Evolutionary conservation across 2,329 filamentous ascomycete genomes (phyloP).

Genomic region (Cercospora sesami): DNA sequence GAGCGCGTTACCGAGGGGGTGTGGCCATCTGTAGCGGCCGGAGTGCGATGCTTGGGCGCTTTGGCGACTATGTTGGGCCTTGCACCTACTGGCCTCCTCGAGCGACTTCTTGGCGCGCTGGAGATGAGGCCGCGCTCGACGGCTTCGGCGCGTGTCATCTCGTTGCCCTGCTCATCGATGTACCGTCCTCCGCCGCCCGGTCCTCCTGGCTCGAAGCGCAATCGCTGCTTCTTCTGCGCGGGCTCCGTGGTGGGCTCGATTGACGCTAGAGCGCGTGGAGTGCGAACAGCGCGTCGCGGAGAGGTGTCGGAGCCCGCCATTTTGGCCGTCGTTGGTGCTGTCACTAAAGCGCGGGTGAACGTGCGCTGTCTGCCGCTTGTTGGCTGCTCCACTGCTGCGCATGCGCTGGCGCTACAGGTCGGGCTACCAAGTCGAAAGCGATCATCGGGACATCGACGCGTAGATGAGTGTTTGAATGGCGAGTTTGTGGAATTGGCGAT

Average conservation of each 20-base stretch:
- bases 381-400: constrained; percentile 6
- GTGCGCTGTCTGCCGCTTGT: constrained; percentile 3
- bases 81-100: constrained; percentile 1
- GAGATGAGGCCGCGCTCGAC: constrained; percentile 41
- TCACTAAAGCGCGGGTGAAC: constrained; percentile 9
- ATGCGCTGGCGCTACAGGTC: constrained; percentile 4
- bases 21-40: constrained; percentile 6
- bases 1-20: constrained; percentile 27
- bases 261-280: constrained; percentile 32
- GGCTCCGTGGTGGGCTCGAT: constrained; percentile 42
- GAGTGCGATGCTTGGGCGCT: constrained; percentile 9
- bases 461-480: neutral
- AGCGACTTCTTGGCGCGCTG: constrained; percentile 9
- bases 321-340: constrained; percentile 15
- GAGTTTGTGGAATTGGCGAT: neutral
- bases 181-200: constrained; percentile 84
- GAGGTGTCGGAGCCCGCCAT: constrained; percentile 34
- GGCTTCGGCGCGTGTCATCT: constrained; percentile 50
- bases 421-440: neutral
- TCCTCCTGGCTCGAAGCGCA: constrained; percentile 76
- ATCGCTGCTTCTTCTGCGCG: constrained; percentile 49
- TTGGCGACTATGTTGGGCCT: constrained; percentile 15
- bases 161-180: constrained; percentile 68
- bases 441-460: neutral
- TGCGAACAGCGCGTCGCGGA: constrained; percentile 34